These are phyloP conservation scores for Leptographium radiaticola DNA, from an alignment of 2,329 filamentous ascomycete species.

Conservation along the genomic window DNA sequence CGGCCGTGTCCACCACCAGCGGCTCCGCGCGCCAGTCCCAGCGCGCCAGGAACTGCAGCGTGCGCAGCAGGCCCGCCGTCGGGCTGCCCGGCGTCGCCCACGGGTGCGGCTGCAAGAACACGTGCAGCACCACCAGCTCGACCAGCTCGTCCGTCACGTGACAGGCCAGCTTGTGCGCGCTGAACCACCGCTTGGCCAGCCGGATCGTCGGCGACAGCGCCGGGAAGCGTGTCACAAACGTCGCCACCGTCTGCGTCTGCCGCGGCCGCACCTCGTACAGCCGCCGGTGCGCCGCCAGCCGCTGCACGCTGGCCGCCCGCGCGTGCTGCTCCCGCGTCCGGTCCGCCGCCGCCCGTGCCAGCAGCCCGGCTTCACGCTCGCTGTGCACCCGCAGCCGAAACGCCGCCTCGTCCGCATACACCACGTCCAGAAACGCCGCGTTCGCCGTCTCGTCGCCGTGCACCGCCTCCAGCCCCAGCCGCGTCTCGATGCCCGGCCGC, in stretches of 20 bases:
- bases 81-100: conserved; percentile 67
- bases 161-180: conserved; percentile 61
- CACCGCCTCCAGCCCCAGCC: conserved; percentile 70
- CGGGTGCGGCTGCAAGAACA: conserved; percentile 71
- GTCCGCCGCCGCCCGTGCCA: conserved; percentile 68
- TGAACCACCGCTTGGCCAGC: conserved; percentile 82
- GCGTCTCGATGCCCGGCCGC: conserved; percentile 36
- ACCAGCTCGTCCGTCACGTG: conserved; percentile 72
- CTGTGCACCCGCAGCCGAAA: conserved; percentile 84
- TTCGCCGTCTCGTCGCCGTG: conserved; percentile 53
- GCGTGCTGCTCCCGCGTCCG: conserved; percentile 51
- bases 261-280: conserved; percentile 59
- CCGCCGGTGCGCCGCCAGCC: conserved; percentile 58
- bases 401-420: conserved; percentile 56
- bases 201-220: conserved; percentile 72
- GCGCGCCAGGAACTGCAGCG: conserved; percentile 62
- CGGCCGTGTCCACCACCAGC: conserved; percentile 64
- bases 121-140: conserved; percentile 66
- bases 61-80: conserved; percentile 68
- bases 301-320: conserved; percentile 55
- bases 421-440: conserved; percentile 68
- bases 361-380: conserved; percentile 69
- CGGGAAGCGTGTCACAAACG: conserved; percentile 66
- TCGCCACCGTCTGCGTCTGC: conserved; percentile 70
- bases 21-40: conserved; percentile 91